Evolutionary conservation across 2,329 filamentous ascomycete genomes (phyloP), one percentile per base, ranked within the genome.

Genomic region (Ophiostoma ulmi): DNA sequence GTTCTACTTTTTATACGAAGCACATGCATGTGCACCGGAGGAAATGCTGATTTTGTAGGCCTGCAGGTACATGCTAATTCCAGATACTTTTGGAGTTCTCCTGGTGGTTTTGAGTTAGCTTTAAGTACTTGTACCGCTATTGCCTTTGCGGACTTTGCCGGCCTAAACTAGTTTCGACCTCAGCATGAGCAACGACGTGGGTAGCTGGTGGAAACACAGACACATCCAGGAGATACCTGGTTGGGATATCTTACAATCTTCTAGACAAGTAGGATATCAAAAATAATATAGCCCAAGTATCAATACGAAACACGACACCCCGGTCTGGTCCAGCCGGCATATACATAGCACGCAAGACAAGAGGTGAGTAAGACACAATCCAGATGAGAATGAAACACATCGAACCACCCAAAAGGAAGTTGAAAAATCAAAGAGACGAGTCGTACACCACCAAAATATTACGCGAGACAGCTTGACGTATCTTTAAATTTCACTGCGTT

Each of bases 21-120:
- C 14, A 38, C 17, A 38, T 38, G 63, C 63, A 61, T 61, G 58
- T 38, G 63, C 63, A 39, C 36, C 35, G 63, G 63, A 65, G 63
- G 63, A 65, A n/a, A 65, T 38, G 63, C 63, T 64, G 61, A n/a
- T 64, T 64, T 64, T 31, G 52, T 26, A 58, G 26, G 52, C 52
- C 52, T 58, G 52, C 52, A 58, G 52, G 39, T 17, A 17, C n/a
- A 58, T 58, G 14, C 26, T 13, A 17, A 26, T 26, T 1, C 20
- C 20, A 20, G 3, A 48, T 48, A n/a, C 44, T 5, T 6, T 48
- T 13, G 11, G 20, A 17, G 13, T 48, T 17, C 44, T 17, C 17
- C 6, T 48, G 14, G 11, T 48, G 3, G 13, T 48, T 48, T 17
- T 17, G 44, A n/a, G 13, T 17, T 48, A 48, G 8, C 41, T 44